Evolutionary conservation across 345 rosid genomes (phyloP), one percentile per base, ranked within the genome.

Genomic region (Firmiana major): DNA sequence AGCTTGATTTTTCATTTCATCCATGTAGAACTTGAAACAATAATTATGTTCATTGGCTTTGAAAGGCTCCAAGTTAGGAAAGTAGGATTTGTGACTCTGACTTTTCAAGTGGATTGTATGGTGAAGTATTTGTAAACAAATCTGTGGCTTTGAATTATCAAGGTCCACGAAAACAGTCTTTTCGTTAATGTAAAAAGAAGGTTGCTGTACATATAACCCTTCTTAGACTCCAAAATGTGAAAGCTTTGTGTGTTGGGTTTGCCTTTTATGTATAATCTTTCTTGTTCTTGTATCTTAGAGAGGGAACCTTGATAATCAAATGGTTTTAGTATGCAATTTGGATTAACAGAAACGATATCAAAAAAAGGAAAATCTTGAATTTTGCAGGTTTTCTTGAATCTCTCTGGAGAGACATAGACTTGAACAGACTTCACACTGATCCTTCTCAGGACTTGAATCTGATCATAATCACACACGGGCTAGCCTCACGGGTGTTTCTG

Each of bases 371-470:
- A 16, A 49, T 63, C 31, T 42, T 69, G 45, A 42, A 19, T 45
- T 78, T 49, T 85, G 85, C 87, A 92, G 96, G 91, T 89, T 97
- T 96, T 86, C 85, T 92, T 13, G 98, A 94, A 90, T 97, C 97
- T 28, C 85, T 92, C 7, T 94, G 99, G 99, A 91, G 99, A 83
- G 99, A 97, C 87, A 89, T 97, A 12, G 98, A 92, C 73, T 73
- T 89, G 91, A 88, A 94, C 79, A 89, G 99, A 84, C 86, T 92
- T 5, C 89, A 87, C 15, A 82, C 73, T 16, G 86, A 86, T 65
- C 87, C 94, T 45, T 74, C 89, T 13, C 76, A 86, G 5, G 99
- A 96, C 75, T 85, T 96, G 31, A 94, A 94, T 84, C 94, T 94
- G 66, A 88, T 92, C 74, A 93, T 96, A 2, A 85, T 94, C 73